Conservation (phyloP, 2,329 filamentous ascomycete genomes). For the Diaporthe citriasiana region DNA sequence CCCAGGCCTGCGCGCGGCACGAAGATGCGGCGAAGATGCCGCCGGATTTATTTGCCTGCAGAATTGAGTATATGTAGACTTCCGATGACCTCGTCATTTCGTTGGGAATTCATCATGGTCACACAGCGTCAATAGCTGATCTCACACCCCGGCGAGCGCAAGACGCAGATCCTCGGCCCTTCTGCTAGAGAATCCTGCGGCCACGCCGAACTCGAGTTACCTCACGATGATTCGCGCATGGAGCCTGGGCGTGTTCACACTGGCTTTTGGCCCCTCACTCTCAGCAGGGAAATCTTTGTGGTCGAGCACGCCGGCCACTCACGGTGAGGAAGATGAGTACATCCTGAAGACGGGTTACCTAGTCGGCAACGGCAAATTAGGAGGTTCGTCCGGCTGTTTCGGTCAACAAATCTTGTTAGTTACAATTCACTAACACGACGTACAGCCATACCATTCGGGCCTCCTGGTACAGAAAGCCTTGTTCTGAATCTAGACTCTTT, state of each 20-base stretch:
- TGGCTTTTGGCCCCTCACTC: neutral
- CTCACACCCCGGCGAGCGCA: neutral
- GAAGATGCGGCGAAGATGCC: constrained; percentile 13
- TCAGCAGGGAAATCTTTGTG: constrained; percentile 32
- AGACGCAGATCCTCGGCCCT: constrained; percentile 26
- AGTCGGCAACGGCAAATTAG: constrained; percentile 64
- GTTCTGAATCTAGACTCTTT: constrained; percentile 63
- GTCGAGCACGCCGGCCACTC: constrained; percentile 37
- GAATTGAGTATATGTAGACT: neutral
- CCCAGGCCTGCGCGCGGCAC: constrained; percentile 6
- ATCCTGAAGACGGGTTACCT: constrained; percentile 57
- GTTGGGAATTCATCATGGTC: neutral
- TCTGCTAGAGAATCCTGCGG: constrained; percentile 10
- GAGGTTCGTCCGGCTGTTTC: constrained; percentile 49
- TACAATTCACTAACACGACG: neutral
- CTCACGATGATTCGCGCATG: constrained; percentile 3
- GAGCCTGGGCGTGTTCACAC: neutral
- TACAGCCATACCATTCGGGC: constrained; percentile 59
- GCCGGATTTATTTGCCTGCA: neutral
- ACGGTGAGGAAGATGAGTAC: constrained; percentile 36
- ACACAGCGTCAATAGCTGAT: constrained; percentile 19
- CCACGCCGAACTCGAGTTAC: constrained; percentile 2
- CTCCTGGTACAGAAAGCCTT: constrained; percentile 57
- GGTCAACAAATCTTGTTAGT: neutral
- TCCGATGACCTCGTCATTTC: neutral